phyloP scores from a whole-genome alignment of 2,329 filamentous ascomycete genomes.

The Lasiodiplodia citricola region DNA sequence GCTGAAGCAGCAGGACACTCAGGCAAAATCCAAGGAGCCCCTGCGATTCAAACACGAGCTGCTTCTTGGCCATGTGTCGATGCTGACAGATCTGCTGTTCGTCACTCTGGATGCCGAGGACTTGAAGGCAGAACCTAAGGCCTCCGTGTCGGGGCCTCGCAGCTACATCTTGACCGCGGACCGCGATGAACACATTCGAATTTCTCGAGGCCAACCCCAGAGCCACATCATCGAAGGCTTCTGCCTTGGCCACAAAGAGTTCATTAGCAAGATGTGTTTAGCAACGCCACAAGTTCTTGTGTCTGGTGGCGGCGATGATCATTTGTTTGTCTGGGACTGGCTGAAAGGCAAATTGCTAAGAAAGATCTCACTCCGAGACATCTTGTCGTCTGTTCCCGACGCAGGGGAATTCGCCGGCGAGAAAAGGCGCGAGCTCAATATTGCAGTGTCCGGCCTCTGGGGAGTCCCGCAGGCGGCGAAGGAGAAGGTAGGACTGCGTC shows the following conservation, averaged over 20 bases:
- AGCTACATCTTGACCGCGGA: conserved; percentile 71
- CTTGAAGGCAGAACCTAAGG: conserved; percentile 26
- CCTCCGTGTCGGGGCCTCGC: conserved; percentile 40
- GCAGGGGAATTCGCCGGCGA: conserved; percentile 18
- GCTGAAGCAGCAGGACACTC: conserved; percentile 51
- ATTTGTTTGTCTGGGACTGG: conserved; percentile 87
- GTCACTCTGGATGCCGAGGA: conserved; percentile 55
- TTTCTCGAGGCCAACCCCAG: conserved; percentile 82
- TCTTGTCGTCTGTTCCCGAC: conserved; percentile 13
- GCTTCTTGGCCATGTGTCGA: conserved; percentile 90
- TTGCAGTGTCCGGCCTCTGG: conserved; percentile 61
- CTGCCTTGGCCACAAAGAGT: conserved; percentile 86
- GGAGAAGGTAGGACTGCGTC: conserved; percentile 45
- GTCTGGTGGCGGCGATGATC: conserved; percentile 84
- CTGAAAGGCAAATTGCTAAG: conserved; percentile 58
- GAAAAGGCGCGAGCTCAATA: conserved; percentile 36
- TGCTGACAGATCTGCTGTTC: conserved; percentile 78
- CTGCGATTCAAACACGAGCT: conserved; percentile 74
- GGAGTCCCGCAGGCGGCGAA: conserved; percentile 33
- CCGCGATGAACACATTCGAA: conserved; percentile 82
- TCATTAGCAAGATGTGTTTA: conserved; percentile 78
- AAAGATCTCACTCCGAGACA: conserved; percentile 52
- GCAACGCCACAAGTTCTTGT: conserved; percentile 70
- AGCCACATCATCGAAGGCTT: conserved; percentile 87
- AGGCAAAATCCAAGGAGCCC: conserved; percentile 54